Evolutionary conservation across 73 alveolate species (phyloP).

Genomic region (Tetrahymena elliotti): DNA sequence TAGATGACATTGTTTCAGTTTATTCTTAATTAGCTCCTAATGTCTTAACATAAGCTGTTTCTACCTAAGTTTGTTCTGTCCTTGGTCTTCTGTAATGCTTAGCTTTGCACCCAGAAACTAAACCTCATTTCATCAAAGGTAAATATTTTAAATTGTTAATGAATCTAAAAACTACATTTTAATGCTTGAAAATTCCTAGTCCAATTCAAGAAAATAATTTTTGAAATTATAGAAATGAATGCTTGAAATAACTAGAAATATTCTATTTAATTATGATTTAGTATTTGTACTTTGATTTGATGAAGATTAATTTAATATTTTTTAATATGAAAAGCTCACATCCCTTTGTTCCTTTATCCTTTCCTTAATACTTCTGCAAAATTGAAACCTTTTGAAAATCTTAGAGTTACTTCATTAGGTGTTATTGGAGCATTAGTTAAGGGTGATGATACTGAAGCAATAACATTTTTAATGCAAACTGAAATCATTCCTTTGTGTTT

Average conservation of each 20-base stretch:
- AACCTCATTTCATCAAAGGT: slow-evolving; percentile 73
- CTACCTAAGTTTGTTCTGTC: slow-evolving; percentile 94
- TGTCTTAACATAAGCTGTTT: slow-evolving; percentile 66
- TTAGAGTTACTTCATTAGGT: slow-evolving; percentile 95
- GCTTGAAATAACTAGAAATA: no score
- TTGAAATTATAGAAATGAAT: no score
- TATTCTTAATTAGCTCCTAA: slow-evolving; percentile 95
- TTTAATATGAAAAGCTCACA: slow-evolving; percentile 72
- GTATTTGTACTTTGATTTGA: no score
- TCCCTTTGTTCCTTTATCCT: slow-evolving; percentile 97
- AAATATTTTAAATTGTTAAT: no score
- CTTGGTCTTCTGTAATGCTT: slow-evolving; percentile 89
- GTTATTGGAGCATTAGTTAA: slow-evolving; percentile 99
- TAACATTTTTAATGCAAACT: slow-evolving; percentile 88
- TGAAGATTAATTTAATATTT: no score
- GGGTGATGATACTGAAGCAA: slow-evolving; percentile 95
- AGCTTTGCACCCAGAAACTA: slow-evolving; percentile 88
- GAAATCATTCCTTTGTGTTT: slow-evolving; percentile 98
- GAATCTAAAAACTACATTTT: no score
- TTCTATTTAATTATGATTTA: no score
- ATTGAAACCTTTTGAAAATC: slow-evolving; percentile 94
- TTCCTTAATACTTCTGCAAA: slow-evolving; percentile 92
- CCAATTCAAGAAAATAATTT: no score
- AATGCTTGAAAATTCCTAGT: no score
- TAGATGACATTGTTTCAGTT: slow-evolving; percentile 92